A percentile compares a stretch with the other conserved stretches of the same genome.
Evolutionary conservation across 345 rosid genomes (phyloP).

Genomic region (Heritiera fomes): DNA sequence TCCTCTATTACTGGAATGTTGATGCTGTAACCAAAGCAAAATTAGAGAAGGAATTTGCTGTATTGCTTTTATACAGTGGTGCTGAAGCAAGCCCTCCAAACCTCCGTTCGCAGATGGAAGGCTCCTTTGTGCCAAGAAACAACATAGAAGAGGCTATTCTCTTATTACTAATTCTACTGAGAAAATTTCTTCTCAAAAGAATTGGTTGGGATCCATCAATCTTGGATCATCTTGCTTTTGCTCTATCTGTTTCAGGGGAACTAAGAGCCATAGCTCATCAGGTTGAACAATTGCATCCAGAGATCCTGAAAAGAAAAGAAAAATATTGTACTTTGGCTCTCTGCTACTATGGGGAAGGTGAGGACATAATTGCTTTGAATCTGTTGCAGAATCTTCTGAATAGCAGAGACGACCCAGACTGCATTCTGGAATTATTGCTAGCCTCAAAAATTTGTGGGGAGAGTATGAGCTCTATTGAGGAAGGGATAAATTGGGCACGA

Average conservation of each 20-base stretch:
- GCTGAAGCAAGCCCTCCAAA: slow-evolving; percentile 64
- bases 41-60: slow-evolving; percentile 62
- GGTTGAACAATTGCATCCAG: slow-evolving; percentile 61
- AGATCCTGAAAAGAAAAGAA: slow-evolving; percentile 43
- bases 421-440: slow-evolving; percentile 46
- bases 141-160: slow-evolving; percentile 70
- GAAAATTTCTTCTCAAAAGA: slow-evolving; percentile 47
- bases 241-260: slow-evolving; percentile 59
- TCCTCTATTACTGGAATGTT: slow-evolving; percentile 69
- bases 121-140: slow-evolving; percentile 69
- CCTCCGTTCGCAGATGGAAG: slow-evolving; percentile 60
- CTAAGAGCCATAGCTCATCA: slow-evolving; percentile 51
- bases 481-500: slow-evolving; percentile 50
- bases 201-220: slow-evolving; percentile 68
- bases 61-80: slow-evolving; percentile 68
- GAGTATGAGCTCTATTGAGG: slow-evolving; percentile 39
- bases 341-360: slow-evolving; percentile 61
- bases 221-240: slow-evolving; percentile 68
- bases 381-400: slow-evolving; percentile 55
- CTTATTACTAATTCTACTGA: slow-evolving; percentile 50
- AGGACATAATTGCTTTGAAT: slow-evolving; percentile 56
- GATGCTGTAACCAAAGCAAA: slow-evolving; percentile 50
- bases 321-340: slow-evolving; percentile 50
- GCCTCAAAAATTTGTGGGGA: slow-evolving; percentile 73
- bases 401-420: slow-evolving; percentile 43